Conservation (phyloP, 2,329 filamentous ascomycete genomes). For the Alternaria viburni region DNA sequence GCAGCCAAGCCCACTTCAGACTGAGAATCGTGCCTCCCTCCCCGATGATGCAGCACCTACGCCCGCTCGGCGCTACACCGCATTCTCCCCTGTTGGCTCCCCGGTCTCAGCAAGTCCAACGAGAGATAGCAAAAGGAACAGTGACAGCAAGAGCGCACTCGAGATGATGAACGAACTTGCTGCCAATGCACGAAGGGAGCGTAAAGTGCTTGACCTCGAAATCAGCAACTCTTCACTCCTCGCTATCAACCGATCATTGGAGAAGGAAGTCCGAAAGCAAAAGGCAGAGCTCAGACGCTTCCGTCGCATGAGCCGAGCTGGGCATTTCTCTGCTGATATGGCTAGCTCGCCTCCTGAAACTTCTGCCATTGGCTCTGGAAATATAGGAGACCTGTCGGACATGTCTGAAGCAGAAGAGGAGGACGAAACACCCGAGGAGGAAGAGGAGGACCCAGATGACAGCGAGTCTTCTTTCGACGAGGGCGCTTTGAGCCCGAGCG, state of each 20-base stretch:
- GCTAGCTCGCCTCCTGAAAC: conserved; percentile 57
- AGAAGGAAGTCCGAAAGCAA: conserved; percentile 90
- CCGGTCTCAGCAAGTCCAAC: conserved; percentile 61
- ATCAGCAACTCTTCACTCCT: conserved; percentile 95
- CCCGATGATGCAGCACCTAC: conserved; percentile 36
- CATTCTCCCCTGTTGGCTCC: conserved; percentile 34
- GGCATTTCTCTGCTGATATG: conserved; percentile 69
- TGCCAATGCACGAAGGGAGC: conserved; percentile 85
- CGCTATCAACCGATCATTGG: conserved; percentile 91
- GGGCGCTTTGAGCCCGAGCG: conserved; percentile 49
- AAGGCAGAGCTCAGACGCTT: conserved; percentile 86
- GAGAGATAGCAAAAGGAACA: conserved; percentile 63
- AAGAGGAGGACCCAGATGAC: conserved; percentile 55
- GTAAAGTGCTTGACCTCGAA: conserved; percentile 94
- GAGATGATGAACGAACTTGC: conserved; percentile 77
- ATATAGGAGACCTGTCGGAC: conserved; percentile 46
- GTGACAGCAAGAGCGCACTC: conserved; percentile 53
- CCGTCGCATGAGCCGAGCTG: conserved; percentile 82
- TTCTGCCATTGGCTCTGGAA: conserved; percentile 37
- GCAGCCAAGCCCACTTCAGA: conserved; percentile 41
- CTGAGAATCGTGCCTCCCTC: conserved; percentile 38
- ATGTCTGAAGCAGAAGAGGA: conserved; percentile 45
- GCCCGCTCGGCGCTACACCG: conserved; percentile 28
- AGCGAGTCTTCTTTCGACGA: conserved; percentile 62
- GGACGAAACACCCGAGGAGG: conserved; percentile 39